A percentile compares a stretch with the other conserved stretches of the same genome.
Conservation (phyloP, 73 alveolate species). For the Blepharisma japonicum region DNA sequence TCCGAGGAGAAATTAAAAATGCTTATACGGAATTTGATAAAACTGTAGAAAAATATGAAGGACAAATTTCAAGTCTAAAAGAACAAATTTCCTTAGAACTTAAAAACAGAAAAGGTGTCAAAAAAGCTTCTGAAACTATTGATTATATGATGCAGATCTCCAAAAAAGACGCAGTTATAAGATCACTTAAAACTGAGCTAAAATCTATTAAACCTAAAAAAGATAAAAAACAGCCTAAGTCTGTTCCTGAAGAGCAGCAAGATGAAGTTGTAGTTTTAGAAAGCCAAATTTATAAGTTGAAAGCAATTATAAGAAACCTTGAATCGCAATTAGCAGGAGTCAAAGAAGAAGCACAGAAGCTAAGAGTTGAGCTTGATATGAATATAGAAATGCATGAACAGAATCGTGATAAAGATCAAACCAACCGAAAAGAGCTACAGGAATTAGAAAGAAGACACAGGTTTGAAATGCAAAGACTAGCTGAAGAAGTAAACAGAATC, state of each 20-base stretch:
- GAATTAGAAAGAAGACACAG: constrained; percentile 23
- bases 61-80: constrained; percentile 31
- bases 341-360: background rate
- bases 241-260: background rate
- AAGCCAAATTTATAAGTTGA: constrained; percentile 8
- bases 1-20: constrained; percentile 30
- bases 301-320: background rate
- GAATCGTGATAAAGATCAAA: background rate
- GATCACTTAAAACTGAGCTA: background rate
- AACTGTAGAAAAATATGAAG: constrained; percentile 35
- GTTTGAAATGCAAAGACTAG: constrained; percentile 33
- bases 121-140: constrained; percentile 3
- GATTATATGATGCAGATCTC: constrained; percentile 5
- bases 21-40: constrained; percentile 36
- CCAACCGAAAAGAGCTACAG: background rate
- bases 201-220: constrained; percentile 18
- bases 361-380: background rate
- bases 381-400: constrained; percentile 1
- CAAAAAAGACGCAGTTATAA: constrained; percentile 18
- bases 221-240: background rate
- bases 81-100: constrained; percentile 26
- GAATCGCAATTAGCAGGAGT: background rate
- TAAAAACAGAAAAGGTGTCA: background rate
- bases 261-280: background rate
- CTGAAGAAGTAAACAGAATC: constrained; percentile 27